Percentiles rank a stretch among this genome's conserved stretches.
These are phyloP conservation scores for Senecio squalidus DNA, from an alignment of 140 eudicot species.

Conservation along the genomic window DNA sequence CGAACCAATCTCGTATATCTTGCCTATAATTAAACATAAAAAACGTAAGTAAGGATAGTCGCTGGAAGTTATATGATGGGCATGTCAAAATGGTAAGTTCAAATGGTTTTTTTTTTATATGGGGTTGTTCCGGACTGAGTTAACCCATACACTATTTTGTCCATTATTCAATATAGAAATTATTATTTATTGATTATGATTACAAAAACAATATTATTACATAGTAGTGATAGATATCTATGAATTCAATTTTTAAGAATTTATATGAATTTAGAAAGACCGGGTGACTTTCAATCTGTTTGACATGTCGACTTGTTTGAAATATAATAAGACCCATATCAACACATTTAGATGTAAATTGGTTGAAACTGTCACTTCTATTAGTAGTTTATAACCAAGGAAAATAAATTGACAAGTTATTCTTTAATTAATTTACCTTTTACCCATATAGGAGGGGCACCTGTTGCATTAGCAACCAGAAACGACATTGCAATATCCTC, in stretches of 20 bases:
- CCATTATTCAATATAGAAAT: no score
- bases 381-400: background rate
- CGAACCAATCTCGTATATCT: constrained; percentile 80
- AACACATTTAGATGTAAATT: background rate
- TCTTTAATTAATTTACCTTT: constrained; percentile 46
- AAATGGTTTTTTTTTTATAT: no score
- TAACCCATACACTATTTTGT: no score
- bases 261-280: no score
- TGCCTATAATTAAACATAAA: constrained; percentile 44
- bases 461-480: constrained; percentile 85
- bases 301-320: background rate
- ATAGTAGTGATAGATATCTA: no score
- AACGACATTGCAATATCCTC: constrained; percentile 97
- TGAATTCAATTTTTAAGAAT: no score
- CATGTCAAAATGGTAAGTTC: no score
- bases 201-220: no score
- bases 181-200: no score
- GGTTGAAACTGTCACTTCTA: background rate
- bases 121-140: no score
- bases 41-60: background rate
- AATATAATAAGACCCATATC: background rate
- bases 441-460: constrained; percentile 91
- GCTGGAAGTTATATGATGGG: no score
- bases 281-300: no score
- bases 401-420: background rate